A percentile compares a stretch with the other conserved stretches of the same genome.
These are phyloP conservation scores for Bondarzewia mesenterica DNA, from an alignment of 1,284 basidiomycete genomes.

Conservation along the genomic window DNA sequence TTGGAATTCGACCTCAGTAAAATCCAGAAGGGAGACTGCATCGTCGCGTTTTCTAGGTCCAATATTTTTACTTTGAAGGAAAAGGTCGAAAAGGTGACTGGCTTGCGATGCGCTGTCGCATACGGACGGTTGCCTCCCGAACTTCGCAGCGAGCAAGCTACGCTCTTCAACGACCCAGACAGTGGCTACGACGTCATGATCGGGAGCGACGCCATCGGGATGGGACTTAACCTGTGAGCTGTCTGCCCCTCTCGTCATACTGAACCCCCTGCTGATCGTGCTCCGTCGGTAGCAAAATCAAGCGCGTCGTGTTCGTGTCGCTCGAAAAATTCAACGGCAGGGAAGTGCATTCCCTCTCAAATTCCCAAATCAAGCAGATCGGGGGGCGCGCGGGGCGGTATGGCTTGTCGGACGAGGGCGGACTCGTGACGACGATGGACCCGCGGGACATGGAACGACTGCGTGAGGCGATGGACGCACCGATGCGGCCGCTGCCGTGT, in stretches of 20 bases:
- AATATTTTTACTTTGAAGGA: conserved; percentile 78
- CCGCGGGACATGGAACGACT: conserved; percentile 63
- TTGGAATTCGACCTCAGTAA: conserved; percentile 57
- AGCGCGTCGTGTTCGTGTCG: conserved; percentile 79
- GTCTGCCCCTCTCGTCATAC: too few relatives aligned
- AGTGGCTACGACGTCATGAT: conserved; percentile 82
- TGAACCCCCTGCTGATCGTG: conserved; percentile 1
- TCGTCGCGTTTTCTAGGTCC: conserved; percentile 80
- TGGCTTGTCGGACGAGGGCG: conserved; percentile 59
- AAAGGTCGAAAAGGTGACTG: conserved; percentile 61
- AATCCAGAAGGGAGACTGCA: conserved; percentile 81
- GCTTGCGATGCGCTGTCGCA: conserved; percentile 78
- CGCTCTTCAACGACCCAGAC: conserved; percentile 75
- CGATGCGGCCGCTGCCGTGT: conserved; percentile 25
- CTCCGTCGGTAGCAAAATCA: conserved; percentile 66
- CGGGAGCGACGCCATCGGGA: conserved; percentile 90
- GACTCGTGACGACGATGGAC: conserved; percentile 70
- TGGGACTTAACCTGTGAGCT: conserved; percentile 91
- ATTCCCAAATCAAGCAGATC: conserved; percentile 92
- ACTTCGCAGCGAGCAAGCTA: conserved; percentile 82
- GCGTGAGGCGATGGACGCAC: conserved; percentile 30
- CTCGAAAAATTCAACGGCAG: conserved; percentile 72
- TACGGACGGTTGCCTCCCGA: conserved; percentile 90
- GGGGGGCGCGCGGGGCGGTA: conserved; percentile 93
- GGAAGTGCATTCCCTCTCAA: conserved; percentile 45